Percentiles rank a stretch among this genome's conserved stretches.
These are phyloP conservation scores for Coprinellus micaceus DNA, from an alignment of 768 basidiomycete genomes.

Conservation along the genomic window DNA sequence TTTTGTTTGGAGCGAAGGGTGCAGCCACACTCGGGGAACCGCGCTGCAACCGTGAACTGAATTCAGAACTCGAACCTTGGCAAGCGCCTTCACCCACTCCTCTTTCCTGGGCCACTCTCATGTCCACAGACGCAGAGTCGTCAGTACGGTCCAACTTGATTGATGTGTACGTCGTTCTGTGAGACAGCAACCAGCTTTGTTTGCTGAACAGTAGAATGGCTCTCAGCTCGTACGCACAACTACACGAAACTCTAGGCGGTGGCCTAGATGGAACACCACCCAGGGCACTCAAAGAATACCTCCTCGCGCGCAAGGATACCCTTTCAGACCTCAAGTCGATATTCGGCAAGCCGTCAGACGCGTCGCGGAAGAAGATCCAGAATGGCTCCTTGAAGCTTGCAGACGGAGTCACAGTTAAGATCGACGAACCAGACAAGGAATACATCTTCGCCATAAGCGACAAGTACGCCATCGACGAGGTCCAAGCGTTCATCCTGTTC, in stretches of 20 bases:
- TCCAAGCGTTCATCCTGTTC: constrained; percentile 71
- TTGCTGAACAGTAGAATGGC: neutral
- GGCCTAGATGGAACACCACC: constrained; percentile 54
- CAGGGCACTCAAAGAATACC: constrained; percentile 57
- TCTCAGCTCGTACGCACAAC: constrained; percentile 56
- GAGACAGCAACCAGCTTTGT: too few relatives aligned
- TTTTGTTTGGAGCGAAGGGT: too few relatives aligned
- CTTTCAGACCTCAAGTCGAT: constrained; percentile 55
- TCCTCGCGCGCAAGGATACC: constrained; percentile 53
- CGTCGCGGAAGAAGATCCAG: constrained; percentile 64
- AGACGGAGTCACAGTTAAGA: constrained; percentile 57
- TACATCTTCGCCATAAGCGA: constrained; percentile 69
- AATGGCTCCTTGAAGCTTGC: constrained; percentile 64
- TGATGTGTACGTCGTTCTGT: constrained; percentile 13
- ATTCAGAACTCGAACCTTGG: too few relatives aligned
- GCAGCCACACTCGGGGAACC: too few relatives aligned
- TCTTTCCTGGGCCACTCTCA: neutral
- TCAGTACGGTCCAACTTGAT: constrained; percentile 14
- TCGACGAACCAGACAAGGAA: constrained; percentile 70
- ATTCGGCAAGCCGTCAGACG: constrained; percentile 65
- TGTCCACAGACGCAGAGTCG: neutral
- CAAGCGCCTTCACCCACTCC: neutral
- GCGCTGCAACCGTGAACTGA: too few relatives aligned
- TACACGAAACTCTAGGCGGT: constrained; percentile 51
- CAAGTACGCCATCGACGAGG: constrained; percentile 73